Conservation (phyloP, 2,329 filamentous ascomycete genomes). For the Echinosphaeria canescens region DNA sequence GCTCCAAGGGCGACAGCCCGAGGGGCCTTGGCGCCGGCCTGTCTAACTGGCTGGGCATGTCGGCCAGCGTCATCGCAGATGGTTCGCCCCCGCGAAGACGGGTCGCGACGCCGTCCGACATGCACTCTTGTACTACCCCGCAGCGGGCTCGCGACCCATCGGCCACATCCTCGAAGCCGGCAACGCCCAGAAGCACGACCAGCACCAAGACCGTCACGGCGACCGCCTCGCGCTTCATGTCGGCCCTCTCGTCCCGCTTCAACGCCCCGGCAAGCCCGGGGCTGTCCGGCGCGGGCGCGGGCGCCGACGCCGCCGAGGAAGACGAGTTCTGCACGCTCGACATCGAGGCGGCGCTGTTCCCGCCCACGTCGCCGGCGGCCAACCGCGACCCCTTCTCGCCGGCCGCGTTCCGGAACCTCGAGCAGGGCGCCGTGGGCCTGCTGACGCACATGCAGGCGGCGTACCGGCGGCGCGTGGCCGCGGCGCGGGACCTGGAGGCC, state of each 20-base stretch:
- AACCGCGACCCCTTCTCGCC: constrained; percentile 32
- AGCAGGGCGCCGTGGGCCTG: constrained; percentile 30
- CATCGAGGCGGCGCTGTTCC: constrained; percentile 30
- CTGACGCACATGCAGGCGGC: constrained; percentile 33
- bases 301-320: constrained; percentile 11
- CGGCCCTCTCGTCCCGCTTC: constrained; percentile 18
- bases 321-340: constrained; percentile 34
- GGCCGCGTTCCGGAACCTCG: constrained; percentile 37
- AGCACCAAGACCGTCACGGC: constrained; percentile 10
- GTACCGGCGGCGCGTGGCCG: constrained; percentile 27
- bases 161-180: no score
- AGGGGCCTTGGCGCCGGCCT: constrained; percentile 9
- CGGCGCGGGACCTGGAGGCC: constrained; percentile 25
- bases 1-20: constrained; percentile 6
- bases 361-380: constrained; percentile 13
- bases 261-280: constrained; percentile 7
- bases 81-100: no score
- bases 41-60: constrained; percentile 12
- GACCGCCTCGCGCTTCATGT: constrained; percentile 19
- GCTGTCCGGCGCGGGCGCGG: no score
- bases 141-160: no score
- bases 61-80: constrained; percentile 8
- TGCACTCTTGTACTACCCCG: no score
- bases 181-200: no score
- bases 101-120: no score